Evolutionary conservation across 352 stramenopile species (phyloP), one percentile per base, ranked within the genome.

Genomic region (Thalassiosira mediterranea): DNA sequence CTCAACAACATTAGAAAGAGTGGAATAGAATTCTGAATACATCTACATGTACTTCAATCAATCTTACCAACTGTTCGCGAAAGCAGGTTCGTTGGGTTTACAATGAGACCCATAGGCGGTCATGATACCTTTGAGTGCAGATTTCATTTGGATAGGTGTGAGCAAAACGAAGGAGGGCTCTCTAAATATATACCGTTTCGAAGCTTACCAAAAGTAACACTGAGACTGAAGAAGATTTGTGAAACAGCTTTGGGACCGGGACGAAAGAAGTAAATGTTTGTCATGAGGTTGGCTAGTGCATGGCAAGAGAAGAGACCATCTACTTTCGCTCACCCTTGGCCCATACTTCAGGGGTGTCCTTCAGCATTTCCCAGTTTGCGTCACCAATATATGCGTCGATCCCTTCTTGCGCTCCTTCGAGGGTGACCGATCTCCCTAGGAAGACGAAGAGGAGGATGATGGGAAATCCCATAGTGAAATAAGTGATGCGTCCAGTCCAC

Each of bases 201-300:
- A n/a, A n/a, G n/a, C n/a, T n/a, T n/a, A 51, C 79, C 79, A 66
- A 87, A 87, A 0, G 69, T 84, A 48, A 82, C 67, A 42, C 59
- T 63, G n/a, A 91, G 38, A 29, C 60, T 81, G 63, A 91, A 91
- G 65, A 91, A 90, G 51, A 90, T 87, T 60, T 91, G 85, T 3
- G 64, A 31, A 4, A 76, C 66, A 31, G 66, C 66, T 26, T 52
- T 63, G 38, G 53, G 70, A n/a, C n/a, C n/a, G n/a, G n/a, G n/a
- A n/a, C n/a, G n/a, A n/a, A n/a, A n/a, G n/a, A n/a, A n/a, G n/a
- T n/a, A n/a, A n/a, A n/a, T n/a, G n/a, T n/a, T n/a, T n/a, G n/a
- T n/a, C n/a, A n/a, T n/a, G n/a, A n/a, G n/a, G n/a, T n/a, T n/a
- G n/a, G n/a, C n/a, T n/a, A n/a, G n/a, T n/a, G n/a, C n/a, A n/a